phyloP scores from a whole-genome alignment of 768 basidiomycete genomes.

The Boletus rubroflammeus region DNA sequence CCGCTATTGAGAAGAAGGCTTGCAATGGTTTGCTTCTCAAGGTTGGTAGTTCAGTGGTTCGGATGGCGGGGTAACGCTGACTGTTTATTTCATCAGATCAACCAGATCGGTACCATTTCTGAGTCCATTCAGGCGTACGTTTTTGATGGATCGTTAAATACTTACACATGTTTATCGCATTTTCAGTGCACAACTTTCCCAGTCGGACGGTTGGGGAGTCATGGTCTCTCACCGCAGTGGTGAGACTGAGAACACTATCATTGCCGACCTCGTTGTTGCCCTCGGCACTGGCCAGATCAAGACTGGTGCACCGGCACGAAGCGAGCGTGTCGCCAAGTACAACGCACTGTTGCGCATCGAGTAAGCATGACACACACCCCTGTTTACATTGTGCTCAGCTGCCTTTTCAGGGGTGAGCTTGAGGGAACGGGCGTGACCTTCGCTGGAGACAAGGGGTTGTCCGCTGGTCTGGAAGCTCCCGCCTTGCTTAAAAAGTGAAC shows the following conservation, averaged over 20 bases:
- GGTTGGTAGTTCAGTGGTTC: conserved; percentile 33
- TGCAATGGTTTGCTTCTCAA: conserved; percentile 98
- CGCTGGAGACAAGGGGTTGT: conserved; percentile 77
- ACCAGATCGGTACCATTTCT: conserved; percentile 98
- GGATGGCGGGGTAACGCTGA: not conserved
- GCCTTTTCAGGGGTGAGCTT: conserved; percentile 65
- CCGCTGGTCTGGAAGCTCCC: conserved; percentile 70
- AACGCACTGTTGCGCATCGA: conserved; percentile 88
- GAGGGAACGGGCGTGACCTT: conserved; percentile 57
- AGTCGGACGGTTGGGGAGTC: conserved; percentile 97
- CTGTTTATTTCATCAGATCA: conserved; percentile 49
- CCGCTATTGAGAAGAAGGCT: conserved; percentile 98
- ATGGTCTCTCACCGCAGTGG: conserved; percentile 99
- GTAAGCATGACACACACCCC: conserved; percentile 41
- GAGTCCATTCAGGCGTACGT: conserved; percentile 98
- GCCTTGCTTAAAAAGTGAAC: conserved; percentile 64
- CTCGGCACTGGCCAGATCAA: conserved; percentile 95
- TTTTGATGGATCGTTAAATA: not conserved
- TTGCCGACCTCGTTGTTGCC: conserved; percentile 92
- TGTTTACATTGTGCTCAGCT: not conserved
- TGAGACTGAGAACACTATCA: conserved; percentile 96
- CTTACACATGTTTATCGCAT: not conserved
- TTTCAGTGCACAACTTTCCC: conserved; percentile 85
- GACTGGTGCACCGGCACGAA: conserved; percentile 95
- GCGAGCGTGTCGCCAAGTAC: conserved; percentile 96